Percentiles rank a stretch among this genome's conserved stretches.
These are phyloP conservation scores for Leccinum subgranulosum DNA, from an alignment of 768 basidiomycete species.

Conservation along the genomic window DNA sequence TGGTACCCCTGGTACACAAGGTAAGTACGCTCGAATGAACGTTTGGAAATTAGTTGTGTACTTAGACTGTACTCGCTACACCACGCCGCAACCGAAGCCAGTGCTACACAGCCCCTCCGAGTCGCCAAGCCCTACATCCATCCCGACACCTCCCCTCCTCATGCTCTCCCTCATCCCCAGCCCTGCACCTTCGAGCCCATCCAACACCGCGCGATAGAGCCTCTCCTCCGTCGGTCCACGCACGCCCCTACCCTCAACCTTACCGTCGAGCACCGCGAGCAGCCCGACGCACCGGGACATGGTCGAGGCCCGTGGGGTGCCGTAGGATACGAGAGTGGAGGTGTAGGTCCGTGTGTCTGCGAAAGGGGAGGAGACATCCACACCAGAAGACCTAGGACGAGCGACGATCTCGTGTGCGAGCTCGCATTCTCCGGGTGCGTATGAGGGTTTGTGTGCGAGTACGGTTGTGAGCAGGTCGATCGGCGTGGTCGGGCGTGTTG, in stretches of 20 bases:
- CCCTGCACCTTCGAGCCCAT: constrained; percentile 50
- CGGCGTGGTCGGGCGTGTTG: constrained; percentile 42
- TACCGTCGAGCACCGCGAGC: constrained; percentile 69
- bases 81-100: background rate
- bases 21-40: no score
- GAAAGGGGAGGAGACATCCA: no score
- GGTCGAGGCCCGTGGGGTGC: constrained; percentile 57
- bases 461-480: constrained; percentile 74
- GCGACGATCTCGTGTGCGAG: constrained; percentile 81
- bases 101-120: constrained; percentile 23
- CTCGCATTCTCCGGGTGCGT: constrained; percentile 70
- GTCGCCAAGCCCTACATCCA: constrained; percentile 38
- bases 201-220: constrained; percentile 63
- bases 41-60: no score
- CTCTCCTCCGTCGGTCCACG: constrained; percentile 58
- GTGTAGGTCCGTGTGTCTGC: constrained; percentile 53
- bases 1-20: constrained; percentile 9
- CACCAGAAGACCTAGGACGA: background rate
- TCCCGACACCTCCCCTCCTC: constrained; percentile 38
- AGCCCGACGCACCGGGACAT: constrained; percentile 90
- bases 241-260: constrained; percentile 54
- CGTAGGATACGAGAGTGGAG: constrained; percentile 59
- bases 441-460: constrained; percentile 68
- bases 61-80: no score
- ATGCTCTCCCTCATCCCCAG: constrained; percentile 39